Evolutionary conservation across 768 basidiomycete genomes (phyloP), one percentile per base, ranked within the genome.

Genomic region (Leccinum longicurvipes): DNA sequence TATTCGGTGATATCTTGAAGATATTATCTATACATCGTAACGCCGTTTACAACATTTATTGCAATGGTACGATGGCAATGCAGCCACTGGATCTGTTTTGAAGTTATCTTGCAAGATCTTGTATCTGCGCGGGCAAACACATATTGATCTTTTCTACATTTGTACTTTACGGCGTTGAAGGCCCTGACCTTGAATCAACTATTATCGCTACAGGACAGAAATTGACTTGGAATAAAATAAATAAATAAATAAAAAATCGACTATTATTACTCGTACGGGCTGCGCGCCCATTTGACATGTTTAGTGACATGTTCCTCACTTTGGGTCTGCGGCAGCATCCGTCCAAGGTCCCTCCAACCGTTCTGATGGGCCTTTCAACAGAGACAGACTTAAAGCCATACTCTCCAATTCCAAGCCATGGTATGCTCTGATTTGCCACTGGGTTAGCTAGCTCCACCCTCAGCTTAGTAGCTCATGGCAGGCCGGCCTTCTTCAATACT

Each of bases 241-340:
- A n/a, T n/a, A n/a, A n/a, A n/a, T n/a, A n/a, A n/a, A 31, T 12
- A 31, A 31, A 12, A 31, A 34, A 34, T 8, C 32, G 42, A 44
- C 45, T 5, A n/a, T n/a, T n/a, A n/a, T n/a, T n/a, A n/a, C n/a
- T n/a, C n/a, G n/a, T n/a, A n/a, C n/a, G n/a, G n/a, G n/a, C n/a
- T n/a, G n/a, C n/a, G n/a, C n/a, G n/a, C n/a, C 25, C 49, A 51
- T 19, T 21, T 14, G 36, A 9, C 36, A 4, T 6, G 25, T 19
- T 41, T 10, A 42, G 63, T 59, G 63, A 63, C 39, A 49, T 34
- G 61, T 54, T 24, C 45, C 47, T 53, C 63, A 63, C 53, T 14
- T 34, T 53, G 53, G n/a, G n/a, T 9, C 21, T 36, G 39, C 24
- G 28, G 50, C 50, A 45, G 36, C 27, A 53, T 48, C 19, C 12